Conservation (phyloP, 371 early-diverging fungal genomes). For the Mucor circinelloides region DNA sequence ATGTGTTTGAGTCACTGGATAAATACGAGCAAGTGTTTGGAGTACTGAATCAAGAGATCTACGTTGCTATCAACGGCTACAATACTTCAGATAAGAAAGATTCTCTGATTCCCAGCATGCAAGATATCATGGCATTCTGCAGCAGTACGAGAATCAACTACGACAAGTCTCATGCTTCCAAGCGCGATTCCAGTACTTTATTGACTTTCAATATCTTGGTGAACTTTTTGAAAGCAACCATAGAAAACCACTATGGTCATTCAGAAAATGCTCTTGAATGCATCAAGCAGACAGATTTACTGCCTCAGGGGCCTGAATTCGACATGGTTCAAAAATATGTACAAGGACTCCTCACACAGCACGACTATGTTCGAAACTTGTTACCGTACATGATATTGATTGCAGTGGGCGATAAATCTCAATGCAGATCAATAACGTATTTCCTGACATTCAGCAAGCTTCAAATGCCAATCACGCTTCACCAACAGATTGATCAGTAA, state of each 20-base stretch:
- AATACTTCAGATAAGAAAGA: neutral
- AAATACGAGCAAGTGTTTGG: constrained; percentile 76
- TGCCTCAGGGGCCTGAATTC: neutral
- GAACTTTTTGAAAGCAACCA: neutral
- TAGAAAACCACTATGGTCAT: neutral
- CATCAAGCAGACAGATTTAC: neutral
- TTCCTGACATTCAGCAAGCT: neutral
- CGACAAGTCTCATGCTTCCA: neutral
- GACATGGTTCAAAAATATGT: neutral
- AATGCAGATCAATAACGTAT: neutral
- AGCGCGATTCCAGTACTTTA: neutral
- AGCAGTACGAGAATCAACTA: neutral
- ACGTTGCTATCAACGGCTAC: neutral
- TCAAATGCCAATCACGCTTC: neutral
- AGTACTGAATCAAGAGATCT: constrained; percentile 55
- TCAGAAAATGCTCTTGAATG: neutral
- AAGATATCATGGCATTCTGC: neutral
- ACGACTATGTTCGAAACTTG: neutral
- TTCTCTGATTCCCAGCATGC: neutral
- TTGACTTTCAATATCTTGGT: neutral
- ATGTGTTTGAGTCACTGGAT: constrained; percentile 65
- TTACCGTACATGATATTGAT: neutral
- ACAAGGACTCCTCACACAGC: neutral
- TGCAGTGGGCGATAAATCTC: neutral
- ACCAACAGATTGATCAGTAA: neutral